A percentile compares a stretch with the other conserved stretches of the same genome.
These are phyloP conservation scores for Amphibolis antarctica DNA, from an alignment of 106 monocot genomes.

Conservation along the genomic window DNA sequence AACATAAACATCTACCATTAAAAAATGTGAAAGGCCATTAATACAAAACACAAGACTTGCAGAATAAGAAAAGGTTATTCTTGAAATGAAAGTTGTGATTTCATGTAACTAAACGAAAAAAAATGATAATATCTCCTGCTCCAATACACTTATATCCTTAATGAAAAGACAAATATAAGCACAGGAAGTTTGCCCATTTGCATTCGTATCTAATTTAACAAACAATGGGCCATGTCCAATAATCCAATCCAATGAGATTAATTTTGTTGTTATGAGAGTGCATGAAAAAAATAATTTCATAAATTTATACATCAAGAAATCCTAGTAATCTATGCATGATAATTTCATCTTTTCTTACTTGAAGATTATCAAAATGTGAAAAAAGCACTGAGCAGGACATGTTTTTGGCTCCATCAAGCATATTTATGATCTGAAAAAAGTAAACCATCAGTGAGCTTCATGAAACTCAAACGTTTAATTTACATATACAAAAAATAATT, in stretches of 20 bases:
- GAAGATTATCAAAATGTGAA: constrained; percentile 46
- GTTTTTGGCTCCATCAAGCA: constrained; percentile 43
- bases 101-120: too few species aligned
- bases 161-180: neutral
- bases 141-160: too few species aligned
- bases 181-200: neutral
- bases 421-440: constrained; percentile 43
- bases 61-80: too few species aligned
- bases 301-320: neutral
- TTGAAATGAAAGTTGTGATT: too few species aligned
- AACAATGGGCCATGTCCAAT: too few species aligned
- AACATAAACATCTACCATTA: too few species aligned
- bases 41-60: too few species aligned
- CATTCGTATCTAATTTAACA: neutral
- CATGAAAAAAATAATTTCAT: neutral
- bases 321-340: neutral
- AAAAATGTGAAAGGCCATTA: too few species aligned
- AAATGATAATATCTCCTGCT: too few species aligned
- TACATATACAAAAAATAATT: neutral
- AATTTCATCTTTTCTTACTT: constrained; percentile 20
- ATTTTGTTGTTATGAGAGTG: neutral
- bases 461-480: neutral
- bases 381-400: constrained; percentile 47
- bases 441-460: neutral
- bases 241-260: too few species aligned